Evolutionary conservation across 495 filamentous ascomycete genomes (phyloP).

Genomic region (Aspergillus bridgeri): DNA sequence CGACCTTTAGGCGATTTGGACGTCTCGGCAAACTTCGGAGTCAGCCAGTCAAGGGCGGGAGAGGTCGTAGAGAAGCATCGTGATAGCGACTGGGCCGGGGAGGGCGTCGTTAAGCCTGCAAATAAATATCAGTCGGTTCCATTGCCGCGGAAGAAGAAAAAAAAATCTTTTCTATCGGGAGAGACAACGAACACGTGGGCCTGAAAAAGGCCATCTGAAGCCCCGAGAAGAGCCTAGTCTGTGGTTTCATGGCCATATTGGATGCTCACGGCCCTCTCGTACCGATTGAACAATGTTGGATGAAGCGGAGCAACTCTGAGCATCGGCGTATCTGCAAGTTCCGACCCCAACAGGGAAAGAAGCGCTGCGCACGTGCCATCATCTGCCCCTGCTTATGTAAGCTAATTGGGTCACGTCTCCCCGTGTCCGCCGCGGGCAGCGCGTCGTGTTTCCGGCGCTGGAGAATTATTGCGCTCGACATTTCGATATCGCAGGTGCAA

Average conservation of each 20-base stretch:
- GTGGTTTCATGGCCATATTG: slow-evolving; percentile 33
- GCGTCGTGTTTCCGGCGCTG: slow-evolving; percentile 27
- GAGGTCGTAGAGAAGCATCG: slow-evolving; percentile 75
- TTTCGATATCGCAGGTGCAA: neutral
- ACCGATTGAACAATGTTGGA: slow-evolving; percentile 9
- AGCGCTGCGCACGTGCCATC: slow-evolving; percentile 27
- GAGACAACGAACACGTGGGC: slow-evolving; percentile 31
- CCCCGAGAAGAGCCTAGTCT: slow-evolving; percentile 37
- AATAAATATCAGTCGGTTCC: slow-evolving; percentile 22
- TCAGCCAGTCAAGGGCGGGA: slow-evolving; percentile 67
- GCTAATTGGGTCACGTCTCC: slow-evolving; percentile 31
- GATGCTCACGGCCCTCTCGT: slow-evolving; percentile 9
- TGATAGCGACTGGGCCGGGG: slow-evolving; percentile 33
- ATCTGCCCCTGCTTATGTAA: slow-evolving; percentile 30
- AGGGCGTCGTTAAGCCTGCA: slow-evolving; percentile 30
- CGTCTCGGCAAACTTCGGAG: slow-evolving; percentile 68
- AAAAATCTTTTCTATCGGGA: slow-evolving; percentile 5
- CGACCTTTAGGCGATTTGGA: slow-evolving; percentile 89
- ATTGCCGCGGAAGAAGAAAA: neutral
- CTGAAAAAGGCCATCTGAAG: slow-evolving; percentile 36
- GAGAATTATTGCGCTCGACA: neutral
- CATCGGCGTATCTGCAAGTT: slow-evolving; percentile 35
- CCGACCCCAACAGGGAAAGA: slow-evolving; percentile 21
- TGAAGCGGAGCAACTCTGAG: slow-evolving; percentile 17
- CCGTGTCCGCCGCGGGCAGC: slow-evolving; percentile 21